Evolutionary conservation across 768 basidiomycete species (phyloP), one percentile per base, ranked within the genome.

Genomic region (Russula emetica): DNA sequence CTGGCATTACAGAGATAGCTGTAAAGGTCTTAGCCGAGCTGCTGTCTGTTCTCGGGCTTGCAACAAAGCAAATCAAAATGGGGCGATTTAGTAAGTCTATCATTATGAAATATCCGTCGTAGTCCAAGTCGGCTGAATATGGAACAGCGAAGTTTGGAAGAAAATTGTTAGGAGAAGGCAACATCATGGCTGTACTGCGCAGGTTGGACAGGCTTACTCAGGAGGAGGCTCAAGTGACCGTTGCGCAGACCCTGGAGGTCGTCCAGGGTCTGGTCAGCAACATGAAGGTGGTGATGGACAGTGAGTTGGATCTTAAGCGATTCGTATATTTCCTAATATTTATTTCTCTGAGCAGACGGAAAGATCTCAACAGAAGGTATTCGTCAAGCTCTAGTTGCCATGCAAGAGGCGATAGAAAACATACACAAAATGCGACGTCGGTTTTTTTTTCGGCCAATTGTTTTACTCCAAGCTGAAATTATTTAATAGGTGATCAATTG

Each of bases 141-240:
- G 8, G 24, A 4, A 45, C 44, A 57, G 56, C 2, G 28, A 57
- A 45, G 20, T 57, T 42, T 28, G 56, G 56, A 42, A 57, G 20
- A 28, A 57, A 20, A 11, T 20, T 57, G 26, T 18, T 47, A 4
- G 56, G 56, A 14, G 56, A 45, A 1, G 56, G 28, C 16, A 40
- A 45, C 16, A 45, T 45, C 44, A 20, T 20, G 38, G 56, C 22
- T 6, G 56, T 45, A 5, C 56, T 57, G n/a, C 20, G 20, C 40
- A 57, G 56, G 42, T 13, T 57, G 16, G 56, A 57, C 44, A 57
- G 42, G 30, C 56, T 57, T 22, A 57, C 56, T 4, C 24, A 32
- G 28, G 32, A 32, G 30, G 51, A 52, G 32, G 51, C 51, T 20
- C 30, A 18, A 8, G 11, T 52, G 51, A 34, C 51, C 20, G 32